phyloP scores from a whole-genome alignment of 1,284 basidiomycete genomes.

The Ustilago xerochloae region DNA sequence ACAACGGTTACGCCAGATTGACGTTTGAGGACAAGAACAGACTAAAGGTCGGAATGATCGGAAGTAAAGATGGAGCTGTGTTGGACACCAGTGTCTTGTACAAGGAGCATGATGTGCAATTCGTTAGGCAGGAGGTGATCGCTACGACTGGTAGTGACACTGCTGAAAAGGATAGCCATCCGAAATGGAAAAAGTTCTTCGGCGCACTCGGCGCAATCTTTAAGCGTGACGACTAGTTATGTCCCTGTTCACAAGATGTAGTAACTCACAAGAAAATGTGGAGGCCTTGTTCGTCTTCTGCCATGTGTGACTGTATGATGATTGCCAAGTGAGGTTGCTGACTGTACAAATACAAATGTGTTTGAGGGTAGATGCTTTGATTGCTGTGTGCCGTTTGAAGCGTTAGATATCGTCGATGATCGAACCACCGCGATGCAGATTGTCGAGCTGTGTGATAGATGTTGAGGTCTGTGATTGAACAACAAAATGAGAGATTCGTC shows the following conservation, averaged over 20 bases:
- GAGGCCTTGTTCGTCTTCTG: background rate
- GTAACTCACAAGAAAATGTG: too few species aligned
- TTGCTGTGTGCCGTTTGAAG: too few species aligned
- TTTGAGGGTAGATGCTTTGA: background rate
- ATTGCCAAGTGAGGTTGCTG: constrained; percentile 1
- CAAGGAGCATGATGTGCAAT: constrained; percentile 31
- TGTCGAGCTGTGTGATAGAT: constrained; percentile 51
- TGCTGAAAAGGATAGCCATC: too few species aligned
- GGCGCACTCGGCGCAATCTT: constrained; percentile 2
- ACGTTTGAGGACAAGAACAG: constrained; percentile 63
- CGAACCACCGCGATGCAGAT: constrained; percentile 44
- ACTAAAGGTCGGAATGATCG: constrained; percentile 41
- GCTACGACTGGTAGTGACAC: background rate
- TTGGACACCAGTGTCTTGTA: constrained; percentile 43
- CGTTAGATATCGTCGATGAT: constrained; percentile 36
- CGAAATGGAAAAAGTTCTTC: too few species aligned
- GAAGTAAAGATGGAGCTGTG: constrained; percentile 37
- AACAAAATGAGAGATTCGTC: background rate
- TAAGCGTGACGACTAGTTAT: constrained; percentile 4
- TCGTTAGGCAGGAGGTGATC: constrained; percentile 20
- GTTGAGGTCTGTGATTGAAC: constrained; percentile 33
- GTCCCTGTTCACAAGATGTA: too few species aligned
- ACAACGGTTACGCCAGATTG: constrained; percentile 52
- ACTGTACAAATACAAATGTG: constrained; percentile 16
- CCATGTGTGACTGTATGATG: background rate